Base-by-base conservation (phyloP, 345 rosid species). In the Murraya koenigii region DNA sequence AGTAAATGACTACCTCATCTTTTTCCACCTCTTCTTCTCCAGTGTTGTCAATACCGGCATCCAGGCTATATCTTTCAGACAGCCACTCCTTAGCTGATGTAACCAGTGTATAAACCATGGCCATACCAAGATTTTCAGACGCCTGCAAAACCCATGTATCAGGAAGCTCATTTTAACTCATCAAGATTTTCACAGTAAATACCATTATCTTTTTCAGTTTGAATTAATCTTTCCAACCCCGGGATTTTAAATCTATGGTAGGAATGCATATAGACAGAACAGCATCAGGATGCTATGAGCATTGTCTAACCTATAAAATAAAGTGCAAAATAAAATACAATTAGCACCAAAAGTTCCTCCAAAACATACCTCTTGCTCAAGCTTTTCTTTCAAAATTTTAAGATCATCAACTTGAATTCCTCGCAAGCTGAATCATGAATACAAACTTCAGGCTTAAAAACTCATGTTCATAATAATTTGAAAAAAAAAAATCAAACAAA, bases 101-200 rank as follows among this genome's bases (percentile, higher is more conserved):
- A 71, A 93, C 91, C 80, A 94, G 81, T 64, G 99, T 92, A 88
- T 96, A 96, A 54, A 94, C 76, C 98, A 97, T 96, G 47, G 98
- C 93, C 99, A 94, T 96, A 68, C 99, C 98, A 80, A 96, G 97
- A 79, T 92, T 96, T 84, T 96, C 97, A 70, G 89, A 79, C 66
- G 97, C 98, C 98, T 96, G 87, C 28, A 55, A 56, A 78, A 79
- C 64, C 71, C 71, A 72, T 72, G 22, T 49, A 66, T 62, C 63
- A 28, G 54, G 76, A 44, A 44, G 17, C 1, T 44, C 49, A 44
- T 44, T 44, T 44, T 44, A 44, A 44, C 49, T 44, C 49, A 10
- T 44, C 49, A 44, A 44, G 49, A 44, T 44, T 44, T 30, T 44
- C 49, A 44, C 17, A 11, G 49, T 13, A 44, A 44, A 44, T 52